Evolutionary conservation across 331 rosid genomes (phyloP).

Genomic region (Quercus phellos): DNA sequence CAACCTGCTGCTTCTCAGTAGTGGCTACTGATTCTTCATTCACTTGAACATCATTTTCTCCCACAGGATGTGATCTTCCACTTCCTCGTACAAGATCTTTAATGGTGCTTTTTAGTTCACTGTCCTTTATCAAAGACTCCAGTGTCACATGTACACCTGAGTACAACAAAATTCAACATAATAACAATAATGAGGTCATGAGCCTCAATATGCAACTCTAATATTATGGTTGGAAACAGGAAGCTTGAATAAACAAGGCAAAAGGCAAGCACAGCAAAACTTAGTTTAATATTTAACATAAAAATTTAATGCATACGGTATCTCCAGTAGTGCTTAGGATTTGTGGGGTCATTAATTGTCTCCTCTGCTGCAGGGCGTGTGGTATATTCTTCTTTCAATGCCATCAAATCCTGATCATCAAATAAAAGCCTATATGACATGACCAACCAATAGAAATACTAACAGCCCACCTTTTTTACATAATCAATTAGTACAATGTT

Average conservation of each 20-base stretch:
- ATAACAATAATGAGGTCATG: neutral
- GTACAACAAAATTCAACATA: neutral
- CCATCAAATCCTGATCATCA: constrained; percentile 69
- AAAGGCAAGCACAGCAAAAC: neutral
- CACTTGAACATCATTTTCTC: constrained; percentile 24
- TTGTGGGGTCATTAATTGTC: constrained; percentile 95
- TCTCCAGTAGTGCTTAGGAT: constrained; percentile 98
- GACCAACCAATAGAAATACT: too few species aligned
- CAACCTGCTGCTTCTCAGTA: constrained; percentile 26
- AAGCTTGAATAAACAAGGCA: neutral
- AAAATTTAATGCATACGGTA: constrained; percentile 57
- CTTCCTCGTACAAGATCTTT: constrained; percentile 56
- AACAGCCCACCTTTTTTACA: neutral
- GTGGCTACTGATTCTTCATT: constrained; percentile 17
- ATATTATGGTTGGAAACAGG: neutral
- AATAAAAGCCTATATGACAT: neutral
- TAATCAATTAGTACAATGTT: neutral
- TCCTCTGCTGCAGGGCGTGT: constrained; percentile 82
- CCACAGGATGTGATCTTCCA: constrained; percentile 66
- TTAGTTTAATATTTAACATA: neutral
- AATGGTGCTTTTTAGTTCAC: constrained; percentile 50
- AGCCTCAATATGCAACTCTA: neutral
- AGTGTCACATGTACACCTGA: constrained; percentile 83
- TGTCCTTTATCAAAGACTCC: constrained; percentile 70
- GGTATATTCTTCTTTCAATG: constrained; percentile 75